Percentiles rank a stretch among this genome's conserved stretches.
These are phyloP conservation scores for Oxytropis ochrocephala DNA, from an alignment of 306 rosid genomes.

Conservation along the genomic window DNA sequence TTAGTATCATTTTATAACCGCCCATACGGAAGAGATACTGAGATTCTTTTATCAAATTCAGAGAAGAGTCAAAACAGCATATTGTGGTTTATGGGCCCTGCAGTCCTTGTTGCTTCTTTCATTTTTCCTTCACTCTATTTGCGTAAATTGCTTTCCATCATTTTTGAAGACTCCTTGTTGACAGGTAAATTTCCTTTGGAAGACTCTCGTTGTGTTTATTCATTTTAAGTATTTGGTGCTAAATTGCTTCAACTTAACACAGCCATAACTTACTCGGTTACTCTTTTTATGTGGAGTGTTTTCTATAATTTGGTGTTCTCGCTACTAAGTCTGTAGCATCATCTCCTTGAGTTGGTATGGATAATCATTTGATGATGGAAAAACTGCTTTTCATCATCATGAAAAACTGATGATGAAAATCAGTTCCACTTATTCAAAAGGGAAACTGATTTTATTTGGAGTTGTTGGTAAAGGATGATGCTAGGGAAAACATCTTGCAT, in stretches of 20 bases:
- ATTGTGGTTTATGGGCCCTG: constrained; percentile 83
- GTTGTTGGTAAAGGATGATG: not conserved
- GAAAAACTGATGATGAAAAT: no score
- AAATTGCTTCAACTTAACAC: constrained; percentile 16
- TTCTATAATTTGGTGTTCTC: constrained; percentile 2
- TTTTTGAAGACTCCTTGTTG: constrained; percentile 92
- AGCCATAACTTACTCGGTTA: not conserved
- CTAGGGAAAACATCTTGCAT: constrained; percentile 5
- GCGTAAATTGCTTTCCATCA: constrained; percentile 62
- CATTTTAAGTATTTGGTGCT: not conserved
- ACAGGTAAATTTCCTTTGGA: constrained; percentile 48
- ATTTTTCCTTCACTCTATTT: constrained; percentile 88
- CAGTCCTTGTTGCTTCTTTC: constrained; percentile 89
- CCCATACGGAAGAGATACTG: constrained; percentile 47
- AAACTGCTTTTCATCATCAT: not conserved
- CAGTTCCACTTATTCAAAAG: not conserved
- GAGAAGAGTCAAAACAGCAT: constrained; percentile 47
- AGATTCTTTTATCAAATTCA: constrained; percentile 27
- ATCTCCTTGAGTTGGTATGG: constrained; percentile 8
- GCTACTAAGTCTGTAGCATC: not conserved
- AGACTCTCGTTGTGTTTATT: constrained; percentile 3
- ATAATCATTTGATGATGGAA: constrained; percentile 3
- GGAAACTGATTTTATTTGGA: constrained; percentile 1
- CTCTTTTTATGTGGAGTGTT: not conserved
- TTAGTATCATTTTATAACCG: constrained; percentile 68